Percentiles rank a stretch among this genome's conserved stretches.
These are phyloP conservation scores for Eucalyptus sp. DNA, from an alignment of 345 rosid genomes.

Conservation along the genomic window DNA sequence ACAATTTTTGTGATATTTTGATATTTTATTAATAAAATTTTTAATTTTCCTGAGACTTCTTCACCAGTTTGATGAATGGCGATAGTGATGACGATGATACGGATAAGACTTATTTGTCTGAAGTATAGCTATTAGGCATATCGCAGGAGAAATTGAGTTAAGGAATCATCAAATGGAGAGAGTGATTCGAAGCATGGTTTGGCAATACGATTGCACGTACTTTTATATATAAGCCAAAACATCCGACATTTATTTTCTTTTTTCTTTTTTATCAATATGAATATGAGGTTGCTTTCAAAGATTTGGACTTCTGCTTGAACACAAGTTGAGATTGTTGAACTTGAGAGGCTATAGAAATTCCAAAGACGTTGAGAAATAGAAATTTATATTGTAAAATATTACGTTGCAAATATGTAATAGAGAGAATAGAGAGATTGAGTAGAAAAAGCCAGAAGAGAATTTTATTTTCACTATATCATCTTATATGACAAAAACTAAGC, in stretches of 20 bases:
- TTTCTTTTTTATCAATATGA: neutral
- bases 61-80: neutral
- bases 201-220: accelerated
- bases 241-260: neutral
- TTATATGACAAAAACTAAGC: too few species aligned
- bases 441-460: too few species aligned
- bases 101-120: neutral
- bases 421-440: too few species aligned
- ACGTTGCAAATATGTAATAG: accelerated
- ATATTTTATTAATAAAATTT: neutral
- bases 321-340: neutral
- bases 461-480: too few species aligned
- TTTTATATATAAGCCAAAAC: neutral
- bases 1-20: neutral
- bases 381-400: too few species aligned
- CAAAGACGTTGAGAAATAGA: too few species aligned
- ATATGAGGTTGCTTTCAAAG: neutral
- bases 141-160: neutral
- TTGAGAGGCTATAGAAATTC: neutral
- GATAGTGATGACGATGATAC: neutral
- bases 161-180: neutral
- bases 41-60: neutral
- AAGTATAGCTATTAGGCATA: too few species aligned
- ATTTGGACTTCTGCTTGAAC: too few species aligned
- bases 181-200: neutral